Evolutionary conservation across 192 early-diverging fungal species (phyloP).

Genomic region (Entomortierella lignicola): DNA sequence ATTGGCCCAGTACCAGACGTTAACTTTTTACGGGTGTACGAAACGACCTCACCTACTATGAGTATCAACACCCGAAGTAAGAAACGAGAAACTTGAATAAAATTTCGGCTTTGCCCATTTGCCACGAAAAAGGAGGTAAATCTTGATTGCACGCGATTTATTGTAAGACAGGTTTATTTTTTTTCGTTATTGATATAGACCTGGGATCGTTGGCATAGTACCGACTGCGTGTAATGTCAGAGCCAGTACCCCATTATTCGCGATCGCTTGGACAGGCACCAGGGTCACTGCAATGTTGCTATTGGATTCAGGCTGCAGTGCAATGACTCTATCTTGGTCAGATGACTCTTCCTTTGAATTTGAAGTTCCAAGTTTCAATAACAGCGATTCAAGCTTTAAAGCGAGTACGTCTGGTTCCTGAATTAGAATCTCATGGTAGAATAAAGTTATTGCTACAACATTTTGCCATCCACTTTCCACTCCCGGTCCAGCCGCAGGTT

Average conservation of each 20-base stretch:
- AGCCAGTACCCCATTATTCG: slow-evolving; percentile 22
- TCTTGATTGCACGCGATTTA: too few species aligned
- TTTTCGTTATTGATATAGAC: slow-evolving; percentile 15
- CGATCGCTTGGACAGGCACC: slow-evolving; percentile 43
- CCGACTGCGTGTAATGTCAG: slow-evolving; percentile 36
- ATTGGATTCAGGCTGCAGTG: neutral
- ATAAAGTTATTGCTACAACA: slow-evolving; percentile 35
- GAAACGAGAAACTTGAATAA: too few species aligned
- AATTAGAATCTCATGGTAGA: slow-evolving; percentile 25
- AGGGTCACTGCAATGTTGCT: slow-evolving; percentile 35
- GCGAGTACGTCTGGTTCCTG: neutral
- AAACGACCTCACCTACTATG: too few species aligned
- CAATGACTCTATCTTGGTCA: neutral
- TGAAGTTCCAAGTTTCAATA: slow-evolving; percentile 3
- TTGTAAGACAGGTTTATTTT: too few species aligned
- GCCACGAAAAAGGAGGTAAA: too few species aligned
- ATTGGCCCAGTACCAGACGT: too few species aligned
- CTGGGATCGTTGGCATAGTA: slow-evolving; percentile 29
- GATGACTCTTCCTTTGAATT: neutral
- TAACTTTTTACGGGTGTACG: too few species aligned
- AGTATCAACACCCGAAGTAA: too few species aligned
- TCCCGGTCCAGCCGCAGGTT: slow-evolving; percentile 19
- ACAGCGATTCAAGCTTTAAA: slow-evolving; percentile 4
- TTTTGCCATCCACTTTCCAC: slow-evolving; percentile 26
- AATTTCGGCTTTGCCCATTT: too few species aligned